phyloP scores from a whole-genome alignment of 176 grass and related monocot genomes.

The Coix lacrymajobi region DNA sequence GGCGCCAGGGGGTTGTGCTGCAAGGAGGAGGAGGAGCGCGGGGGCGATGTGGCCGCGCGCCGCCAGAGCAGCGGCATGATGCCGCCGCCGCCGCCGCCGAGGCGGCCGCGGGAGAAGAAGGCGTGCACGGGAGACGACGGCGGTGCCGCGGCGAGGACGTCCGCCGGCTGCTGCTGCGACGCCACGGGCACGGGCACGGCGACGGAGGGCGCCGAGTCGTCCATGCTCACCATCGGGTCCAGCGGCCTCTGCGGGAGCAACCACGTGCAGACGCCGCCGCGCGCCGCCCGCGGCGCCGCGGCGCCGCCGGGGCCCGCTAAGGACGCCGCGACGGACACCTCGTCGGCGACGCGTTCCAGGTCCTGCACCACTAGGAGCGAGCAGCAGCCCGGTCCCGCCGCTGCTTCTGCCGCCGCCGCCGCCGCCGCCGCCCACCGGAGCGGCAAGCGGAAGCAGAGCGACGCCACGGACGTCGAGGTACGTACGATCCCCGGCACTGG shows the following conservation, averaged over 20 bases:
- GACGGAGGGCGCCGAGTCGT: conserved; percentile 27
- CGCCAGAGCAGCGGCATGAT: conserved; percentile 19
- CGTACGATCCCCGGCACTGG: background rate
- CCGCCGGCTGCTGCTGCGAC: background rate
- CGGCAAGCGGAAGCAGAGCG: conserved; percentile 52
- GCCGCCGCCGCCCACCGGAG: background rate
- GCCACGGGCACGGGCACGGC: background rate
- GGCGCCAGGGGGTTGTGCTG: background rate
- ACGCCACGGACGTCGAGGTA: conserved; percentile 36
- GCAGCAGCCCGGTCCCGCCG: background rate
- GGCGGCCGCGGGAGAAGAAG: background rate
- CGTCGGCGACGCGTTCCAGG: conserved; percentile 24
- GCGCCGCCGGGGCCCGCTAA: background rate
- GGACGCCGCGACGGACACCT: background rate
- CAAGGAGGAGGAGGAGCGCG: conserved; percentile 1
- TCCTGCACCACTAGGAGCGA: conserved; percentile 26
- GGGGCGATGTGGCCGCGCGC: background rate
- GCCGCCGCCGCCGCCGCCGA: conserved; percentile 26
- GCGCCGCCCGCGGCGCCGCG: background rate
- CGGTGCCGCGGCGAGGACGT: background rate
- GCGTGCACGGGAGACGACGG: background rate
- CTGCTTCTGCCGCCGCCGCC: too few relatives aligned
- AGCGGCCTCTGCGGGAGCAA: conserved; percentile 63
- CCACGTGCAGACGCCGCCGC: conserved; percentile 9
- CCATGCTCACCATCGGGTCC: conserved; percentile 43